Base-by-base conservation (phyloP, 768 basidiomycete species). In the Tephrocybe rancida region DNA sequence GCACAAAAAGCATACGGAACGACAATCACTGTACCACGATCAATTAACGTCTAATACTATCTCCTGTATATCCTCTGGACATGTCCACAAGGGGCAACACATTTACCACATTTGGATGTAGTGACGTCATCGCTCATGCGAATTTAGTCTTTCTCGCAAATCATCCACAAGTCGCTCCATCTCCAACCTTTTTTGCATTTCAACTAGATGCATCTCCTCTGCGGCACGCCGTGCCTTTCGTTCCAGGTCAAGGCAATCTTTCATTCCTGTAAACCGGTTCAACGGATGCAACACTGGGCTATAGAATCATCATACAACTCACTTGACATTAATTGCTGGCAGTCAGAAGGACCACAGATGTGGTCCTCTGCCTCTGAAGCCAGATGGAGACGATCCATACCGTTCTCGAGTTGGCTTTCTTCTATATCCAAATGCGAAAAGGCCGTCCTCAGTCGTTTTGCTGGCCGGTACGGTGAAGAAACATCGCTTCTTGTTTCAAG, bases 131-230 rank as follows among this genome's bases (percentile, higher is more conserved):
- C 43, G 11, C 30, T 41, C n/a, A 19, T n/a, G n/a, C n/a, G n/a
- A n/a, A n/a, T n/a, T n/a, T n/a, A 52, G 30, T 25, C 47, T 38
- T 29, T 50, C 11, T 29, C 52, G 55, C 14, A 60, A 38, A 21
- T 32, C 18, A 16, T 46, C 55, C 22, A 57, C 32, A 16, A 55
- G 27, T 3, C 50, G 35, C 32, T 61, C 59, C 44, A 57, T 37
- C 26, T 49, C 49, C 22, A 61, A 29, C 5, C 59, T 56, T 37
- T 56, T 57, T 22, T 54, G 45, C 46, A 57, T 46, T 29, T 61
- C 59, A 13, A 38, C 19, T 21, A 61, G 39, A 43, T 61, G 56
- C 5, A 24, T 51, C 14, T 57, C 48, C 25, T 61, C 51, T 34
- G 56, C 49, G 22, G 24, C 32, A 3, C 42, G 56, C 3, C 59